A percentile compares a stretch with the other conserved stretches of the same genome.
Conservation (phyloP, 768 basidiomycete species). For the Filobasidium wieringae region DNA sequence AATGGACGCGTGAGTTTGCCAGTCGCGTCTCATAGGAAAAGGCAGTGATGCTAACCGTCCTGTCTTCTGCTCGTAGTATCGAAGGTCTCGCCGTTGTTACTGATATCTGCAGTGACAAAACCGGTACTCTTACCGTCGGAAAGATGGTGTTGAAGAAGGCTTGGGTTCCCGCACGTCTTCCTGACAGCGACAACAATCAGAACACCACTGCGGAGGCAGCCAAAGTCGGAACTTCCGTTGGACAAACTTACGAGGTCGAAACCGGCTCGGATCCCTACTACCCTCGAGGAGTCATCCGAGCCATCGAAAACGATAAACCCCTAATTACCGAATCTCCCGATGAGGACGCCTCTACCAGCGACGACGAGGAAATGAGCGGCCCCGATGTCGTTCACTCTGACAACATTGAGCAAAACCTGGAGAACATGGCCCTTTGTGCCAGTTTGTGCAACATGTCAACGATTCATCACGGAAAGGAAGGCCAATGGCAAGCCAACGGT, state of each 20-base stretch:
- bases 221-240: neutral
- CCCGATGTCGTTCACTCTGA: conserved; percentile 1
- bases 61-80: conserved; percentile 22
- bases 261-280: conserved; percentile 22
- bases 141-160: conserved; percentile 22
- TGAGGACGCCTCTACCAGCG: conserved; percentile 4
- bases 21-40: neutral
- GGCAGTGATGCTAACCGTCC: neutral
- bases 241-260: conserved; percentile 30
- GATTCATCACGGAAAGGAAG: conserved; percentile 29
- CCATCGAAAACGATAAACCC: conserved; percentile 12
- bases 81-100: conserved; percentile 52
- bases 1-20: conserved; percentile 46
- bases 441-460: conserved; percentile 42
- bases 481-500: conserved; percentile 46
- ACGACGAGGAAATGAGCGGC: neutral
- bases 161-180: conserved; percentile 10
- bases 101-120: conserved; percentile 54
- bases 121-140: conserved; percentile 48
- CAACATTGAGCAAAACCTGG: conserved; percentile 19
- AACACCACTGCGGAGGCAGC: neutral
- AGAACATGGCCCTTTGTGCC: conserved; percentile 25
- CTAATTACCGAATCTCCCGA: conserved; percentile 3
- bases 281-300: conserved; percentile 9
- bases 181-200: conserved; percentile 5